Evolutionary conservation across 106 monocot species (phyloP).

Genomic region (Iris macrosiphon): DNA sequence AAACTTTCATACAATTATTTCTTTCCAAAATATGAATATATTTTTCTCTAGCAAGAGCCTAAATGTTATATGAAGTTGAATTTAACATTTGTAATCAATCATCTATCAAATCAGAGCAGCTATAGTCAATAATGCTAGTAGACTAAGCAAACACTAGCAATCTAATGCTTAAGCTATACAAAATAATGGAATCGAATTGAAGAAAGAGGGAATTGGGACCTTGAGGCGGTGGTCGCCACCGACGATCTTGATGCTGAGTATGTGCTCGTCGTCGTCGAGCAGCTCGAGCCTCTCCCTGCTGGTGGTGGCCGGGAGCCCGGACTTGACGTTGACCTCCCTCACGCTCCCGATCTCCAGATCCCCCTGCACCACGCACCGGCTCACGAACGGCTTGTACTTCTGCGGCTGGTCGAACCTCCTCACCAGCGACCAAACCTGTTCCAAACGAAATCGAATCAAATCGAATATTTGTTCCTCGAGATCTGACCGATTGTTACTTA

Average conservation of each 20-base stretch:
- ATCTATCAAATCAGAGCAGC: no score
- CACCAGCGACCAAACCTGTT: constrained; percentile 59
- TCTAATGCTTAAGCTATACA: no score
- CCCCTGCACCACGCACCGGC: constrained; percentile 35
- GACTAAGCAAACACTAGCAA: no score
- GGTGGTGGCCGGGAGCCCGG: constrained; percentile 50
- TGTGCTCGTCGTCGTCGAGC: constrained; percentile 45
- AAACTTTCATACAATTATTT: no score
- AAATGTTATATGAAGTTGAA: no score
- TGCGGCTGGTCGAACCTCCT: constrained; percentile 49
- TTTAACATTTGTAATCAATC: no score
- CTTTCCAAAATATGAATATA: no score
- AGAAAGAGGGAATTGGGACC: no score
- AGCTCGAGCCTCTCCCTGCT: constrained; percentile 47
- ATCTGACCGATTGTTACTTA: constrained; percentile 9
- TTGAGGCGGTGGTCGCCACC: constrained; percentile 40
- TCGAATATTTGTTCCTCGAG: neutral
- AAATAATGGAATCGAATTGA: no score
- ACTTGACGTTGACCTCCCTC: constrained; percentile 39
- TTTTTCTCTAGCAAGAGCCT: no score
- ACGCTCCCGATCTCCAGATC: constrained; percentile 41
- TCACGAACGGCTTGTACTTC: constrained; percentile 56
- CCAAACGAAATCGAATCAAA: no score
- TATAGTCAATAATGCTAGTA: no score
- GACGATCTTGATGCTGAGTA: constrained; percentile 27